These are phyloP conservation scores for Aspergillus sp. DNA, from an alignment of 2,329 filamentous ascomycete species.

Conservation along the genomic window DNA sequence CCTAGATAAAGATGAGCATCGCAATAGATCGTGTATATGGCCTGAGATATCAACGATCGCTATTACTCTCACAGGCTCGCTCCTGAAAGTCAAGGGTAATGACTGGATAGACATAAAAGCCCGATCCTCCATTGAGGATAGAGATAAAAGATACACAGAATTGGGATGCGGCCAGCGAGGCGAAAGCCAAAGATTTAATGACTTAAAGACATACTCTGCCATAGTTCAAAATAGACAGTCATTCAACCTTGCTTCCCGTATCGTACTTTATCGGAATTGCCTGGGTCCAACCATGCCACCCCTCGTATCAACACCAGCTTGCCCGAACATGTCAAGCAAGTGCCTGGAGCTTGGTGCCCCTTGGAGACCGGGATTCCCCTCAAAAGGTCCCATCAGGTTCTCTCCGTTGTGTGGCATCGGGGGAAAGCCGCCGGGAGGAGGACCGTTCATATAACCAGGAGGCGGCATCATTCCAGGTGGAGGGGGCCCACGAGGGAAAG, in stretches of 20 bases:
- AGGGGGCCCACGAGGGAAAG: constrained; percentile 37
- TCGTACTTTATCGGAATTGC: constrained; percentile 31
- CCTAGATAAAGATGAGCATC: constrained; percentile 12
- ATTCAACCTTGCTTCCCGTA: neutral
- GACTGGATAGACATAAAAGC: neutral
- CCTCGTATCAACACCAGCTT: constrained; percentile 34
- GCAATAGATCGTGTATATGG: constrained; percentile 12
- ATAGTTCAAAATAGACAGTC: neutral
- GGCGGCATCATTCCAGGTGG: constrained; percentile 48
- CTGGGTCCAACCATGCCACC: constrained; percentile 39
- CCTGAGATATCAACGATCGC: constrained; percentile 16
- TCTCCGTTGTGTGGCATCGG: constrained; percentile 41
- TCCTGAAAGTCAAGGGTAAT: neutral
- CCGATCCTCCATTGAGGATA: neutral
- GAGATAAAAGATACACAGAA: constrained; percentile 5
- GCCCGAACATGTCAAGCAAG: constrained; percentile 46
- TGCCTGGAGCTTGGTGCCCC: constrained; percentile 40
- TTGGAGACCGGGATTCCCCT: constrained; percentile 36
- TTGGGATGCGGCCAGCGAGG: neutral
- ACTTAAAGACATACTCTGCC: neutral
- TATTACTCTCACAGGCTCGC: constrained; percentile 11
- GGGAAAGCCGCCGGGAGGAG: constrained; percentile 39
- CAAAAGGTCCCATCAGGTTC: constrained; percentile 40
- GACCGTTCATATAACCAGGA: constrained; percentile 46
- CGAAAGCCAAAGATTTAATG: neutral